Evolutionary conservation across 345 rosid genomes (phyloP), one percentile per base, ranked within the genome.

Genomic region (Toxicodendron radicans): DNA sequence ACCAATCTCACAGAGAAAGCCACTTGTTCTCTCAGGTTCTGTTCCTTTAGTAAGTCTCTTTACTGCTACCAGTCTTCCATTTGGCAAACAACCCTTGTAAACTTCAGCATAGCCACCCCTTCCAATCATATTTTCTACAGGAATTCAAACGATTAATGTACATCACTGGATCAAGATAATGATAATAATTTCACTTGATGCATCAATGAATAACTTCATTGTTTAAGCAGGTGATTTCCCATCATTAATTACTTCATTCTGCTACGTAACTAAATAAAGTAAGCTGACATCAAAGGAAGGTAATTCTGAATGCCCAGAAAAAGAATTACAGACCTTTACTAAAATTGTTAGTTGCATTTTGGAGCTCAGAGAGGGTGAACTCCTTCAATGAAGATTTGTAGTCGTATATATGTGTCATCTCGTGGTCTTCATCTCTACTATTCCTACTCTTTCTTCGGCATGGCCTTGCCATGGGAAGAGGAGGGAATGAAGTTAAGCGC

Each of bases 61-160:
- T 58, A 95, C 80, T 6, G 99, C 99, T 45, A 95, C 83, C 11
- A 89, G 81, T 71, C 78, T 84, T 38, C 95, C 99, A 73, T 86
- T 85, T 7, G 68, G 80, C 82, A 95, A 59, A 13, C 80, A 45
- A 14, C 97, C 99, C 81, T 84, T 87, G 84, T 86, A 95, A 43
- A 95, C 99, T 70, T 91, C 88, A n/a, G 97, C 92, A 72, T 75
- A 95, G 65, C 99, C 99, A 65, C 99, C 99, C 80, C 76, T 81
- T 38, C 99, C 99, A 56, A 95, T 92, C 53, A 95, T 58, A 76
- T 95, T 95, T 51, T 84, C 99, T 95, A 51, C 79, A 61, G 62
- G 75, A 75, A 70, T 23, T 73, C 59, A 1, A 62, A 58, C 23
- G 70, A 53, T 52, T 27, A 23, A 13, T 43, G 33, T 46, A 16